phyloP scores from a whole-genome alignment of 179 eudicot genomes.

The Silene vulgaris region DNA sequence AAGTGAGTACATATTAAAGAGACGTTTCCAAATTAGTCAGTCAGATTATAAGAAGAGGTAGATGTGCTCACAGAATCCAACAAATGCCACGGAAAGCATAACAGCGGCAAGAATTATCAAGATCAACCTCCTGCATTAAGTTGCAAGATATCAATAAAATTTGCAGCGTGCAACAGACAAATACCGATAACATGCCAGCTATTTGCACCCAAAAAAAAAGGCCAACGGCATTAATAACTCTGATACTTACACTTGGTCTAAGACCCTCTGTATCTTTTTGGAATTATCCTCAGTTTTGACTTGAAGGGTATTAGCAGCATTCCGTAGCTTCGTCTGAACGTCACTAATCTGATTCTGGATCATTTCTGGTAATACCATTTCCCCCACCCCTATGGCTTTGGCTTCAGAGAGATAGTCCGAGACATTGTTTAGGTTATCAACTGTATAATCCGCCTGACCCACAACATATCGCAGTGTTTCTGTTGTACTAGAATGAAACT shows the following conservation, averaged over 20 bases:
- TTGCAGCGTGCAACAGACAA: neutral
- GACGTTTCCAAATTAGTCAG: neutral
- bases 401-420: constrained; percentile 42
- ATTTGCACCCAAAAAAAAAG: too few relatives aligned
- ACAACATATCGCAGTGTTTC: constrained; percentile 39
- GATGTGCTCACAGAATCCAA: constrained; percentile 56
- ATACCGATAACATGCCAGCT: too few relatives aligned
- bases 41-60: neutral
- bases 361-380: constrained; percentile 32
- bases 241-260: constrained; percentile 42
- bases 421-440: constrained; percentile 38
- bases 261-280: constrained; percentile 32
- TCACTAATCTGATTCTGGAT: constrained; percentile 33
- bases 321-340: constrained; percentile 31
- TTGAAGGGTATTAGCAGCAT: constrained; percentile 30
- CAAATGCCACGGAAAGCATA: constrained; percentile 47
- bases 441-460: constrained; percentile 35
- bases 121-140: constrained; percentile 42
- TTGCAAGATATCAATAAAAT: constrained; percentile 8
- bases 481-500: constrained; percentile 47
- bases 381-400: constrained; percentile 42
- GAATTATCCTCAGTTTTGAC: constrained; percentile 38
- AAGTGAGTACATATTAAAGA: neutral
- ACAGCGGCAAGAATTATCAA: constrained; percentile 41
- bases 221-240: neutral